Evolutionary conservation across 2,329 filamentous ascomycete genomes (phyloP).

Genomic region (Fusarium sp.): DNA sequence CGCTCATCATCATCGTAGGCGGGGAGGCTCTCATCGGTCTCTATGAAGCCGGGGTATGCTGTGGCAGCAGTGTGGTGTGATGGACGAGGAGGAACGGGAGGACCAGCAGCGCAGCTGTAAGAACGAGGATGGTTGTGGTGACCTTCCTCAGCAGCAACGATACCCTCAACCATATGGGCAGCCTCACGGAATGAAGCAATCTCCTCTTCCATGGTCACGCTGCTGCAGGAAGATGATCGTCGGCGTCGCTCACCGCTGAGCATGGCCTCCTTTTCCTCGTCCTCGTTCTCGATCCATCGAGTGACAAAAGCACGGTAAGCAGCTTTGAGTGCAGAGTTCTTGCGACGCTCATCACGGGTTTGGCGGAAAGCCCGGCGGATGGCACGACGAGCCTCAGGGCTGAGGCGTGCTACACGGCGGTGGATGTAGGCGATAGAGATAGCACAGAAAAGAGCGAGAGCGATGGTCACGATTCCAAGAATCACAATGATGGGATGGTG

Average conservation of each 20-base stretch:
- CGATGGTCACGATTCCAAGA: slow-evolving; percentile 43
- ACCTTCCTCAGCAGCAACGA: slow-evolving; percentile 60
- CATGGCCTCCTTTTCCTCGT: slow-evolving; percentile 44
- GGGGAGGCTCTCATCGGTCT: slow-evolving; percentile 55
- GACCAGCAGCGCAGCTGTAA: slow-evolving; percentile 22
- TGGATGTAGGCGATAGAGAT: slow-evolving; percentile 43
- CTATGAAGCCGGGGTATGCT: slow-evolving; percentile 39
- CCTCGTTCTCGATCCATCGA: slow-evolving; percentile 42
- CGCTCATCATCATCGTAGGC: slow-evolving; percentile 55
- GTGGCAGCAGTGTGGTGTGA: slow-evolving; percentile 34
- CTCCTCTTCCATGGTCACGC: slow-evolving; percentile 61
- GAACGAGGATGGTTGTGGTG: slow-evolving; percentile 19
- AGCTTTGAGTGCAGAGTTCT: slow-evolving; percentile 43
- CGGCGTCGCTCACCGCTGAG: slow-evolving; percentile 28
- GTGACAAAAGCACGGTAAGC: slow-evolving; percentile 50
- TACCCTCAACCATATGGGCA: slow-evolving; percentile 59
- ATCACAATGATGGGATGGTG: slow-evolving; percentile 38
- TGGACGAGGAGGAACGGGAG: slow-evolving; percentile 33
- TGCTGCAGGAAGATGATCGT: slow-evolving; percentile 25
- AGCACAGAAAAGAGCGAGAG: slow-evolving; percentile 45
- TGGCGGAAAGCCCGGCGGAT: slow-evolving; percentile 44
- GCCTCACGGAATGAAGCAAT: slow-evolving; percentile 62
- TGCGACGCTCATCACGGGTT: slow-evolving; percentile 46
- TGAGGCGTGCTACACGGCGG: slow-evolving; percentile 35
- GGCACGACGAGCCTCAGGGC: slow-evolving; percentile 39